Percentiles rank a stretch among this genome's conserved stretches.
Evolutionary conservation across 148 eudicot species (phyloP).

Genomic region (Silene conica): DNA sequence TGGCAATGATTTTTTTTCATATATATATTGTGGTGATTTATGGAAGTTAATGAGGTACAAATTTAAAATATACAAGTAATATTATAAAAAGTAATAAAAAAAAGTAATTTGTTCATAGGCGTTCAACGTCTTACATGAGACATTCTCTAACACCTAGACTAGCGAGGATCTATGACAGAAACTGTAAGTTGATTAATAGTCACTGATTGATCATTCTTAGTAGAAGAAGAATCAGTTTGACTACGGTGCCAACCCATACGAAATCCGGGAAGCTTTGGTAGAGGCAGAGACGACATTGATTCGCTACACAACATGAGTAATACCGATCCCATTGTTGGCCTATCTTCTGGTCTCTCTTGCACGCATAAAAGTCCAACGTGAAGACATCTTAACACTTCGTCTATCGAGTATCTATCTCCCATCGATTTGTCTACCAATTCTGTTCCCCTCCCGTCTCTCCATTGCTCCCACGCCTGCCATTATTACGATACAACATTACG

Average conservation of each 20-base stretch:
- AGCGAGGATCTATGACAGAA: conserved; percentile 56
- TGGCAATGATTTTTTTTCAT: no score
- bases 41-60: no score
- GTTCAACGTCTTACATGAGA: no score
- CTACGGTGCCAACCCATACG: conserved; percentile 40
- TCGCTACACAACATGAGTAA: conserved; percentile 67
- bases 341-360: conserved; percentile 71
- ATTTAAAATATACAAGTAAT: no score
- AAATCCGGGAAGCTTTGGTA: conserved; percentile 58
- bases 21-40: no score
- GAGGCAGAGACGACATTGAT: conserved; percentile 36
- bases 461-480: conserved; percentile 71
- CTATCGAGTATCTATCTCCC: conserved; percentile 29
- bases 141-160: conserved; percentile 6
- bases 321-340: conserved; percentile 70
- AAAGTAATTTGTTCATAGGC: no score
- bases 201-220: conserved; percentile 49
- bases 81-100: no score
- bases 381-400: conserved; percentile 63
- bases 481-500: background rate
- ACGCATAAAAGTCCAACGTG: conserved; percentile 76
- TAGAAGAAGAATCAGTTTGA: conserved; percentile 51
- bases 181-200: conserved; percentile 62
- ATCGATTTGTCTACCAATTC: conserved; percentile 44
- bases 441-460: conserved; percentile 58